Percentiles rank a stretch among this genome's conserved stretches.
Evolutionary conservation across 1,284 basidiomycete species (phyloP).

Genomic region (Austropuccinia psidii): DNA sequence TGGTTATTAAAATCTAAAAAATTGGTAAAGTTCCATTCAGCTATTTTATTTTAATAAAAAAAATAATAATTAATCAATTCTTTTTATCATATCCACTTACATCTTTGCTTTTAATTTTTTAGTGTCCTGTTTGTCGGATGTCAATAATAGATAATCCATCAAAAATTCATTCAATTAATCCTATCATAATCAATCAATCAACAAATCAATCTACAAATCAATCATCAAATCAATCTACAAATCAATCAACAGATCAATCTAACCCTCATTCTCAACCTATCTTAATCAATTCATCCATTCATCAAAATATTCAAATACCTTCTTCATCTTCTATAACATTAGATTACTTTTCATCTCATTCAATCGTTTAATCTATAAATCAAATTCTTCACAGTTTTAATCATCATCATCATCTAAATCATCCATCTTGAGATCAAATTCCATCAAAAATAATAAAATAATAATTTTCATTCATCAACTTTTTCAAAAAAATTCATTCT

Average conservation of each 20-base stretch:
- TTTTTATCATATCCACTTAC: background rate
- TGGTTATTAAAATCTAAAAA: slow-evolving; percentile 86
- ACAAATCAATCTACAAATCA: background rate
- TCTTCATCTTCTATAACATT: slow-evolving; percentile 6
- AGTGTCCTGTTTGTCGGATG: slow-evolving; percentile 71
- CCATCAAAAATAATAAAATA: no score
- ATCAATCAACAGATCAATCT: background rate
- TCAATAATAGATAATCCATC: slow-evolving; percentile 14
- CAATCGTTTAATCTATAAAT: background rate
- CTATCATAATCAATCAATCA: background rate
- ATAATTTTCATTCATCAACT: no score
- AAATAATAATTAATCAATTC: background rate
- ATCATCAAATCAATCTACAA: background rate
- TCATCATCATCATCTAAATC: no score
- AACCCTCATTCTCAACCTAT: background rate
- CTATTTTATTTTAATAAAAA: background rate
- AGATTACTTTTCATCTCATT: slow-evolving; percentile 1
- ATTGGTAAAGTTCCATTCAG: slow-evolving; percentile 56
- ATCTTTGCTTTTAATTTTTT: background rate
- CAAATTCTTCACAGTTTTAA: no score
- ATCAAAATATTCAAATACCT: background rate
- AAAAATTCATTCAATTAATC: background rate
- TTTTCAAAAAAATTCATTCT: no score
- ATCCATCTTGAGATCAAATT: no score
- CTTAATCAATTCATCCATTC: background rate